Evolutionary conservation across 345 rosid species (phyloP), one percentile per base, ranked within the genome.

Genomic region (Erysimum cheiranthoides): DNA sequence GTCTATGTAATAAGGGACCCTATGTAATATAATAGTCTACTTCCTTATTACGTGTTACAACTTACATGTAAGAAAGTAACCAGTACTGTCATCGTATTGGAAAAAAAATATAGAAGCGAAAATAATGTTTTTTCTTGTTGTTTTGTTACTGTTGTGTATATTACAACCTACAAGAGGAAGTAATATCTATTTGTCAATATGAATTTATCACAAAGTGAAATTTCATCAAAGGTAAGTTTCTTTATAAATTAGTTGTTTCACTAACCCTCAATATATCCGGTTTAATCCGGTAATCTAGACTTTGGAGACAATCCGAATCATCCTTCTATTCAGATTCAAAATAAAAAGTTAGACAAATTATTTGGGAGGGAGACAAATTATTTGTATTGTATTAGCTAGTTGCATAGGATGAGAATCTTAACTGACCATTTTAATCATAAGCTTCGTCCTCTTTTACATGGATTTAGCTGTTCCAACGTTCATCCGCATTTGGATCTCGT

Each of bases 401-500:
- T 47, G 17, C 61, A 28, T 58, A 58, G 25, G n/a, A 57, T 28
- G 67, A 58, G 60, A 66, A 58, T 59, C 61, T 56, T 56, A 46
- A 25, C 25, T 56, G 50, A n/a, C 31, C 65, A 65, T 25, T 35
- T 28, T 66, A 75, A 68, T 75, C 49, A 52, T 51, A 61, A 40
- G 47, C 18, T 68, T 61, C 25, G 57, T 32, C 56, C 4, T 75
- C 69, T 68, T 68, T 61, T 31, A 47, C 43, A 61, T 74, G 61
- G 67, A 28, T 66, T 58, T 67, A 75, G 79, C 54, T 67, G 68
- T 75, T 67, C 73, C 79, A 49, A 66, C 73, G 73, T 66, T 74
- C 67, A 25, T 43, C 60, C 42, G 10, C 35, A 38, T 66, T 32
- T 68, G 11, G 57, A 32, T 76, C 74, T 68, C 74, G 56, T 76